Evolutionary conservation across 352 stramenopile genomes (phyloP).

Genomic region (Phytophthora syringae): DNA sequence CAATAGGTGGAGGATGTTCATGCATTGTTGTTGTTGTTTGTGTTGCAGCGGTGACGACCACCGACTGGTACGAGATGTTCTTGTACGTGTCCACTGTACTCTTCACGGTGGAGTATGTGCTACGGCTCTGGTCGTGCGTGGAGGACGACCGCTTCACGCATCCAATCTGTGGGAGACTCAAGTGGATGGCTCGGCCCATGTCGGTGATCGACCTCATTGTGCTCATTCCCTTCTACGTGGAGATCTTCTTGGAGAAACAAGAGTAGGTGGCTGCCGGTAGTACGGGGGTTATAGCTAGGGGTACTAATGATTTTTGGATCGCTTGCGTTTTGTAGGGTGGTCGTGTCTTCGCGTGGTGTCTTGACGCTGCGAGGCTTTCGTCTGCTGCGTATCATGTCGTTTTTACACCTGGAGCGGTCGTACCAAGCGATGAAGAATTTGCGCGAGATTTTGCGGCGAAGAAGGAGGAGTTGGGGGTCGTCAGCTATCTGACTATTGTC

Average conservation of each 20-base stretch:
- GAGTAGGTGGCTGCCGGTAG: conserved; percentile 56
- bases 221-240: conserved; percentile 81
- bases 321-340: conserved; percentile 29
- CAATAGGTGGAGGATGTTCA: neutral
- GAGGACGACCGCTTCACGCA: conserved; percentile 73
- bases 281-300: too few relatives aligned
- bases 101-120: conserved; percentile 78
- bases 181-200: conserved; percentile 84
- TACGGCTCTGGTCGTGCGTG: conserved; percentile 85
- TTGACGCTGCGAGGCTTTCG: conserved; percentile 77
- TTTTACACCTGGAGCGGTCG: conserved; percentile 77
- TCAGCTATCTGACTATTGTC: conserved; percentile 82
- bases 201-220: conserved; percentile 82
- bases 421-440: conserved; percentile 84
- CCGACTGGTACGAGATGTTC: conserved; percentile 76
- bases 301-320: conserved; percentile 1
- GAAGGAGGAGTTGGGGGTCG: conserved; percentile 77
- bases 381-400: conserved; percentile 81
- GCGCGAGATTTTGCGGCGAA: conserved; percentile 74
- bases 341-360: conserved; percentile 52
- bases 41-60: conserved; percentile 40
- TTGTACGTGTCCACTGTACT: conserved; percentile 78
- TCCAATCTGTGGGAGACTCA: conserved; percentile 59
- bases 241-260: conserved; percentile 70
- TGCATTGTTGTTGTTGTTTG: neutral